A percentile compares a stretch with the other conserved stretches of the same genome.
phyloP scores from a whole-genome alignment of 305 asterid genomes.

The Fraxinus angustifolia region DNA sequence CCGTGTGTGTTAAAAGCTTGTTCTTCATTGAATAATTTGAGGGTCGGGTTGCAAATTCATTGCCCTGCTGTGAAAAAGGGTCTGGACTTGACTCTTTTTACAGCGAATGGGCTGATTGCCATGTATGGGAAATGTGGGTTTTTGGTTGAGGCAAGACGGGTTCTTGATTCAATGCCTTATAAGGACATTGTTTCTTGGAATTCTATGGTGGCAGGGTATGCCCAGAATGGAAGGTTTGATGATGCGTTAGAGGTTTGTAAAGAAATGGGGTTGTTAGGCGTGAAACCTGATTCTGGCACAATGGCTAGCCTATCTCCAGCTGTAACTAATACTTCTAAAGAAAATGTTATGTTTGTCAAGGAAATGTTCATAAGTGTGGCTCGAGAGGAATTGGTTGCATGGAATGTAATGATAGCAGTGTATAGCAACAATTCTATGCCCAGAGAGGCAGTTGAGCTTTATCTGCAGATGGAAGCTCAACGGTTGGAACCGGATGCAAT shows the following conservation, averaged over 20 bases:
- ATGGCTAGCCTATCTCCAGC: slow-evolving; percentile 94
- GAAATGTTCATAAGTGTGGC: slow-evolving; percentile 57
- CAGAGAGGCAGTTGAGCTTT: slow-evolving; percentile 57
- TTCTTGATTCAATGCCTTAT: slow-evolving; percentile 53
- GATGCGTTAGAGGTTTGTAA: slow-evolving; percentile 66
- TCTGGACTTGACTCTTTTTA: slow-evolving; percentile 52
- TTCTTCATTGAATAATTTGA: slow-evolving; percentile 45
- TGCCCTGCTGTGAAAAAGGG: slow-evolving; percentile 53
- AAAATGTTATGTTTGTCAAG: slow-evolving; percentile 57
- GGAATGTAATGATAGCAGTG: slow-evolving; percentile 85
- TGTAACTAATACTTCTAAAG: slow-evolving; percentile 57
- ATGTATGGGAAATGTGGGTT: slow-evolving; percentile 84
- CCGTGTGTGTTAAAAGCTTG: slow-evolving; percentile 79
- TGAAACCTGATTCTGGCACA: slow-evolving; percentile 69
- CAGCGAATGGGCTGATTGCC: slow-evolving; percentile 70
- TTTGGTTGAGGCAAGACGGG: slow-evolving; percentile 53
- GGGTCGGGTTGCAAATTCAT: slow-evolving; percentile 62
- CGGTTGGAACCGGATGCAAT: slow-evolving; percentile 55
- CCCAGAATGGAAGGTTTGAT: slow-evolving; percentile 62
- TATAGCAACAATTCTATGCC: slow-evolving; percentile 67
- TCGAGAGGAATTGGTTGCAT: slow-evolving; percentile 52
- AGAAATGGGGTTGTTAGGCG: slow-evolving; percentile 54
- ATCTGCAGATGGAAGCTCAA: slow-evolving; percentile 53
- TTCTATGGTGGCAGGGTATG: slow-evolving; percentile 67
- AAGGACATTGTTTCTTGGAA: slow-evolving; percentile 82